These are phyloP conservation scores for Inga leiocalycina DNA, from an alignment of 306 rosid genomes.

Conservation along the genomic window DNA sequence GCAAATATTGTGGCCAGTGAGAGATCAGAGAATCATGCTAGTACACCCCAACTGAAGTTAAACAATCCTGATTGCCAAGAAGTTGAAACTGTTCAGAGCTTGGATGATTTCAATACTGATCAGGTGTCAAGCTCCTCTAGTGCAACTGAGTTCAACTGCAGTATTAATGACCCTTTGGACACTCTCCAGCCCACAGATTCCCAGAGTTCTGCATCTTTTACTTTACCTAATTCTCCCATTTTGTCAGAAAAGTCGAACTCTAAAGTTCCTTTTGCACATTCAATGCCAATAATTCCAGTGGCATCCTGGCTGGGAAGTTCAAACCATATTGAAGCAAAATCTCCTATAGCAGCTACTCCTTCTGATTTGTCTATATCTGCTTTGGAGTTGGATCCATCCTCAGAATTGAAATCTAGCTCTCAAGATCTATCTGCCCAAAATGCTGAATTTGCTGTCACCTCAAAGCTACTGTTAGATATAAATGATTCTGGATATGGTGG, in stretches of 20 bases:
- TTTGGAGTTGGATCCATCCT: constrained; percentile 64
- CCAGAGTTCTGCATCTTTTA: constrained; percentile 71
- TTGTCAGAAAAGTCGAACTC: constrained; percentile 82
- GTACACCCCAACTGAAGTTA: constrained; percentile 47
- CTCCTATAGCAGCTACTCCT: constrained; percentile 62
- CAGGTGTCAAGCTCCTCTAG: constrained; percentile 72
- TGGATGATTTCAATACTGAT: constrained; percentile 71
- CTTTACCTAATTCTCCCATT: constrained; percentile 72
- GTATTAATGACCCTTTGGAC: constrained; percentile 52
- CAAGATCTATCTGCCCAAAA: constrained; percentile 64
- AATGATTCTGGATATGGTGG: constrained; percentile 98
- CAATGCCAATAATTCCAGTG: constrained; percentile 76
- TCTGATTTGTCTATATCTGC: constrained; percentile 69
- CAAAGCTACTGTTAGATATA: constrained; percentile 85
- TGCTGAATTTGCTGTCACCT: constrained; percentile 66
- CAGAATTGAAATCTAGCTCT: constrained; percentile 66
- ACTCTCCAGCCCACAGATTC: constrained; percentile 60
- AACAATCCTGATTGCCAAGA: constrained; percentile 50
- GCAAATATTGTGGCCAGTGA: constrained; percentile 46
- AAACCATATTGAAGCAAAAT: constrained; percentile 58
- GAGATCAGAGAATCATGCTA: constrained; percentile 46
- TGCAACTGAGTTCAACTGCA: constrained; percentile 58
- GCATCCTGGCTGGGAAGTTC: constrained; percentile 89
- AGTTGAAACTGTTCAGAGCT: constrained; percentile 59
- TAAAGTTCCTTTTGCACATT: constrained; percentile 54